A percentile compares a stretch with the other conserved stretches of the same genome.
These are phyloP conservation scores for Limonium bicolor DNA, from an alignment of 148 eudicot genomes.

Conservation along the genomic window DNA sequence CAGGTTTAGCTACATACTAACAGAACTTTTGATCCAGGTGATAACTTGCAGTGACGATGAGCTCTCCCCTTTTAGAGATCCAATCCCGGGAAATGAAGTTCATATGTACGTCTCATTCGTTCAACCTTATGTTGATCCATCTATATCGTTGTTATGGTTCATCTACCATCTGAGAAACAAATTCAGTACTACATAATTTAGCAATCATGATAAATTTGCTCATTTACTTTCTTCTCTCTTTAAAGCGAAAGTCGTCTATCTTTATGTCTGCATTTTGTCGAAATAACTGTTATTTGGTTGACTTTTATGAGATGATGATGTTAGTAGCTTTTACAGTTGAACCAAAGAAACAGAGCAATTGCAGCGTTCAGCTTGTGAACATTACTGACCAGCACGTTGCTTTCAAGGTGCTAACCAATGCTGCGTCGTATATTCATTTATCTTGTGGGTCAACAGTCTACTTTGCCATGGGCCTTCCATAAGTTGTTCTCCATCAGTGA, in stretches of 20 bases:
- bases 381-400: constrained; percentile 58
- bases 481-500: neutral
- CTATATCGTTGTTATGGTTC: neutral
- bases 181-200: neutral
- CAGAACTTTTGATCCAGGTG: too few relatives aligned
- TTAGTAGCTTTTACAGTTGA: constrained; percentile 30
- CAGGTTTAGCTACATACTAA: too few relatives aligned
- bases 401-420: constrained; percentile 48
- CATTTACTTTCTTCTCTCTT: constrained; percentile 1
- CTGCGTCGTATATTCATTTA: neutral
- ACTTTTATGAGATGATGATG: neutral
- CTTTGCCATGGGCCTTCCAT: neutral
- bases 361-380: constrained; percentile 51
- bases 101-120: constrained; percentile 1
- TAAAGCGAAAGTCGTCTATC: too few relatives aligned
- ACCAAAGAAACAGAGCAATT: constrained; percentile 59
- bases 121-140: neutral
- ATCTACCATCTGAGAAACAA: neutral
- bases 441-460: neutral
- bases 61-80: too few relatives aligned
- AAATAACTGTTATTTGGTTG: neutral
- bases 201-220: neutral
- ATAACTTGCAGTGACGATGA: too few relatives aligned
- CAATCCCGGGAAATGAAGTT: constrained; percentile 7
- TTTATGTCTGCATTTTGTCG: neutral